These are phyloP conservation scores for Amaranthus palmeri DNA, from an alignment of 148 eudicot genomes.

Conservation along the genomic window DNA sequence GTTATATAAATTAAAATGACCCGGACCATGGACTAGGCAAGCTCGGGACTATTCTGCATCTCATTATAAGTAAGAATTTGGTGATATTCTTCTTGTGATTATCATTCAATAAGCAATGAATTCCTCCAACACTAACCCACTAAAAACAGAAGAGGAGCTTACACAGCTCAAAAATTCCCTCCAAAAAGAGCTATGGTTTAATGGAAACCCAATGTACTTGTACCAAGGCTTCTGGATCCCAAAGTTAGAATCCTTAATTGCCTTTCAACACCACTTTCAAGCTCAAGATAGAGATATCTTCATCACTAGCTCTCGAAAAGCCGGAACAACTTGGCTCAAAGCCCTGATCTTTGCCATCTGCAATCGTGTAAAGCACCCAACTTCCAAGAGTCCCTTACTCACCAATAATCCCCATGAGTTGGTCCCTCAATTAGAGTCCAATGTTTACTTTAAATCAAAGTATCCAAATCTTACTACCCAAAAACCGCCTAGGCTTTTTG, in stretches of 20 bases:
- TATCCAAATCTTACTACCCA: constrained; percentile 6
- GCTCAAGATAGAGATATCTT: constrained; percentile 28
- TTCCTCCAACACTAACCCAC: not conserved
- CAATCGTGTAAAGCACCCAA: constrained; percentile 5
- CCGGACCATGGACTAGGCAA: too few relatives aligned
- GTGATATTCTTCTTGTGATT: not conserved
- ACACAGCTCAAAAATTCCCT: constrained; percentile 15
- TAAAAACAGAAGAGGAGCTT: constrained; percentile 11
- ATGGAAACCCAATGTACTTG: constrained; percentile 21
- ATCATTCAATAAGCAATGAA: not conserved
- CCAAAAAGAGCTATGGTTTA: constrained; percentile 23
- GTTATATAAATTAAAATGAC: too few relatives aligned
- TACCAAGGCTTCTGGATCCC: constrained; percentile 36
- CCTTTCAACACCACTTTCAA: constrained; percentile 33
- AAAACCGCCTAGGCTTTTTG: constrained; percentile 29
- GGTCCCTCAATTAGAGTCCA: constrained; percentile 32
- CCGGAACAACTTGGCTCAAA: constrained; percentile 38
- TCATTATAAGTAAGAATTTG: too few relatives aligned
- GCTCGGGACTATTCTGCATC: too few relatives aligned
- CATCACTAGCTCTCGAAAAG: constrained; percentile 19
- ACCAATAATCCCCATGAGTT: constrained; percentile 29
- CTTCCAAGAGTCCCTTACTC: constrained; percentile 20
- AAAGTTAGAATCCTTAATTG: constrained; percentile 18
- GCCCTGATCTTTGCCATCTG: constrained; percentile 24
- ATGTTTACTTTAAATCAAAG: constrained; percentile 8